phyloP scores from a whole-genome alignment of 148 eudicot species.

The Vaccinium myrtillus region DNA sequence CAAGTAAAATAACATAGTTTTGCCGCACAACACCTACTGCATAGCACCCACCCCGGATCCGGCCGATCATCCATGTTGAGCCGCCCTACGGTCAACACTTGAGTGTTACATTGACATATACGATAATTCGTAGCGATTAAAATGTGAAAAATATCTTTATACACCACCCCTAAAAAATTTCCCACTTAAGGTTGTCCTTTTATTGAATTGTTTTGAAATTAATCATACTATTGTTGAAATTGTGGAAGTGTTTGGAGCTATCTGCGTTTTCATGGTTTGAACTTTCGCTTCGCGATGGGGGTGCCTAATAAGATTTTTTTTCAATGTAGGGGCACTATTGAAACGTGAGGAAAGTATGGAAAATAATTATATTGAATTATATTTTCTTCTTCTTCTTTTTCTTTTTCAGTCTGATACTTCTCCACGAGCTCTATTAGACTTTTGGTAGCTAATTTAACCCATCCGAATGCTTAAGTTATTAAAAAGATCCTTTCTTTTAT shows the following conservation, averaged over 20 bases:
- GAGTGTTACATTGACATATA: not conserved
- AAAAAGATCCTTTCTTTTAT: too few species aligned
- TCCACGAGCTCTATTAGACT: too few species aligned
- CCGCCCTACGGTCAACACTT: not conserved
- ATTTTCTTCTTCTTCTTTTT: not conserved
- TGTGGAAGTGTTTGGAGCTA: too few species aligned
- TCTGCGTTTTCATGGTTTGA: not conserved
- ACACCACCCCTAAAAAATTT: not conserved
- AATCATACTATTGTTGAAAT: too few species aligned
- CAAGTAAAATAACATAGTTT: too few species aligned
- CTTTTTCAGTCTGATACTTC: too few species aligned
- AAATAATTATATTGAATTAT: not conserved
- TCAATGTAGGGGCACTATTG: not conserved
- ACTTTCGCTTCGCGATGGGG: not conserved
- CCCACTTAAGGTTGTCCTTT: not conserved
- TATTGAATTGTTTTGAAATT: not conserved
- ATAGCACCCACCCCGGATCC: too few species aligned
- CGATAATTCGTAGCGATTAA: not conserved
- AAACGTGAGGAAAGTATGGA: not conserved
- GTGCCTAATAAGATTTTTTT: not conserved
- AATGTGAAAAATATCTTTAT: not conserved
- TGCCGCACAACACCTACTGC: too few species aligned
- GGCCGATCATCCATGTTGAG: not conserved
- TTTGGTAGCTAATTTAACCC: too few species aligned
- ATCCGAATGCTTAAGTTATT: too few species aligned